Percentiles rank a stretch among this genome's conserved stretches.
Conservation (phyloP, 768 basidiomycete genomes). For the Guyanaporus albipodus region DNA sequence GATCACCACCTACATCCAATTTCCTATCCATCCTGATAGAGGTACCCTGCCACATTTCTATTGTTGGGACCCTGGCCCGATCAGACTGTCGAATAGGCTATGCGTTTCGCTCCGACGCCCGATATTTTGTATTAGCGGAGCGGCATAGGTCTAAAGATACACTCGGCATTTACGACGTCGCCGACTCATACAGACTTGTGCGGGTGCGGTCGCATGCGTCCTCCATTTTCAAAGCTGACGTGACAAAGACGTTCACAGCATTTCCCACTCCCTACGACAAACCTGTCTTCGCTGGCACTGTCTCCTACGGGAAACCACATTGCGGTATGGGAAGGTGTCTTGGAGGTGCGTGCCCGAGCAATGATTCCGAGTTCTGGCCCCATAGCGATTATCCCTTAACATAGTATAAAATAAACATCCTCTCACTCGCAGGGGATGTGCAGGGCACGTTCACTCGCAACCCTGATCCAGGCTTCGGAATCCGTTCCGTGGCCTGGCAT, state of each 20-base stretch:
- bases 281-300: conserved; percentile 64
- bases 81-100: conserved; percentile 47
- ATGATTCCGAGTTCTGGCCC: neutral
- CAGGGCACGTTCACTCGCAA: conserved; percentile 66
- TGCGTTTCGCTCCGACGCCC: conserved; percentile 73
- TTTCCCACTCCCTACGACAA: conserved; percentile 73
- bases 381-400: neutral
- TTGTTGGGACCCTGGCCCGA: too few relatives aligned
- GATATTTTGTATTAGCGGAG: conserved; percentile 83
- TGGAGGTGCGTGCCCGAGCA: conserved; percentile 59
- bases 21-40: conserved; percentile 75
- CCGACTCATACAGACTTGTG: conserved; percentile 65
- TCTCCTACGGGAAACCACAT: conserved; percentile 75
- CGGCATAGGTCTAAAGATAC: conserved; percentile 89
- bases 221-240: conserved; percentile 13
- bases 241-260: conserved; percentile 49
- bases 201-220: conserved; percentile 41
- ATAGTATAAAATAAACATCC: conserved; percentile 73
- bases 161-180: conserved; percentile 76
- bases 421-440: conserved; percentile 61
- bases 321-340: conserved; percentile 78
- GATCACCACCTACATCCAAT: conserved; percentile 78
- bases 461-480: conserved; percentile 80
- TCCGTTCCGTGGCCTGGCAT: conserved; percentile 79
- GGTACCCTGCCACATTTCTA: conserved; percentile 38